Evolutionary conservation across 1,284 basidiomycete species (phyloP).

Genomic region (Ustilago curta): DNA sequence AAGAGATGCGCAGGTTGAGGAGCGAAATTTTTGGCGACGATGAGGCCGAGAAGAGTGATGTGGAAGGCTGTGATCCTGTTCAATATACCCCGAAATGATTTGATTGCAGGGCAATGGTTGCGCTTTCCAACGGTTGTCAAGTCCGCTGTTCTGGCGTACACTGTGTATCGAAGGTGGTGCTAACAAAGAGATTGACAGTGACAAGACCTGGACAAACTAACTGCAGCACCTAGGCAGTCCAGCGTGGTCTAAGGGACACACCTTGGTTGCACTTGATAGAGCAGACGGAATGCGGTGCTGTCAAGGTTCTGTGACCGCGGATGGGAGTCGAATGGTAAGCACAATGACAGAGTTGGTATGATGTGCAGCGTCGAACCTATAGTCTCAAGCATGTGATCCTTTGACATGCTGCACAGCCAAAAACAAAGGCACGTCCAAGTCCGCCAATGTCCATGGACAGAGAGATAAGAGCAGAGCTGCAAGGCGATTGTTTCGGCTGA

Average conservation of each 20-base stretch:
- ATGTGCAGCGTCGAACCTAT: too few relatives aligned
- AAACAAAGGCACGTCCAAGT: neutral
- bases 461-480: neutral
- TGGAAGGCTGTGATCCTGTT: neutral
- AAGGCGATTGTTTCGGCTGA: neutral
- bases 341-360: too few relatives aligned
- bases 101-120: neutral
- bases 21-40: slow-evolving; percentile 42
- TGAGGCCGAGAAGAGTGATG: neutral
- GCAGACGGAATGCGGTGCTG: slow-evolving; percentile 84
- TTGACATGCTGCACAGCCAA: too few relatives aligned
- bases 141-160: too few relatives aligned
- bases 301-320: slow-evolving; percentile 82
- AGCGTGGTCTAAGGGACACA: slow-evolving; percentile 71
- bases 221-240: too few relatives aligned
- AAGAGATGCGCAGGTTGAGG: slow-evolving; percentile 17
- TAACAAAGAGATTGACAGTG: neutral
- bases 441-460: slow-evolving; percentile 4
- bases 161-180: neutral
- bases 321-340: slow-evolving; percentile 64
- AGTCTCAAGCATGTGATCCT: too few relatives aligned
- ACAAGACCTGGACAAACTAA: too few relatives aligned
- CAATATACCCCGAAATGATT: slow-evolving; percentile 4
- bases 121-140: too few relatives aligned
- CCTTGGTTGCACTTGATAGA: slow-evolving; percentile 83